A percentile compares a stretch with the other conserved stretches of the same genome.
Conservation (phyloP, 345 rosid species). For the Odontarrhena argentea region DNA sequence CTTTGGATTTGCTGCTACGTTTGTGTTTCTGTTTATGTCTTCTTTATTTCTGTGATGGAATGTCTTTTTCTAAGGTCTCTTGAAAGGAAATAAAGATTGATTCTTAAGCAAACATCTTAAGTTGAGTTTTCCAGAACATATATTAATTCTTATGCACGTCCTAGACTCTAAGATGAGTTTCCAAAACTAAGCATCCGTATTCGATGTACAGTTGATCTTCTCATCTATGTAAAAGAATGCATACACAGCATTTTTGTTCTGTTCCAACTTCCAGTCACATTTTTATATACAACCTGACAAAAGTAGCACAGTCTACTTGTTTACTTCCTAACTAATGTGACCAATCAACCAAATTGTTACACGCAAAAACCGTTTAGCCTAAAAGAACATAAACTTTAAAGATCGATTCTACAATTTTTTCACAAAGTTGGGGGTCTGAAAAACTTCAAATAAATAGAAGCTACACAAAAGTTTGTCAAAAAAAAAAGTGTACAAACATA, state of each 20-base stretch:
- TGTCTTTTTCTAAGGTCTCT: constrained; percentile 30
- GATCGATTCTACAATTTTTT: constrained; percentile 8
- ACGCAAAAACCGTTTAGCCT: no score
- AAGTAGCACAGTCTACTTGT: no score
- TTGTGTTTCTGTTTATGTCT: constrained; percentile 17
- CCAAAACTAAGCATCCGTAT: not conserved
- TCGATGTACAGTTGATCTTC: not conserved
- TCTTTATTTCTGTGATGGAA: constrained; percentile 27
- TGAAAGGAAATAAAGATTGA: constrained; percentile 30
- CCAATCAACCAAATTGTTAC: not conserved
- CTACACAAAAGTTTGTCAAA: constrained; percentile 12
- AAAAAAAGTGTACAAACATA: constrained; percentile 11
- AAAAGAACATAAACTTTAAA: not conserved
- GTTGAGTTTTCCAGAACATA: not conserved
- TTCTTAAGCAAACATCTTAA: constrained; percentile 17
- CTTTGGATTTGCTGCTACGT: constrained; percentile 27
- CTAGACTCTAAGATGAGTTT: not conserved
- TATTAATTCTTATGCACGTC: constrained; percentile 24
- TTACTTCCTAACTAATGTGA: no score
- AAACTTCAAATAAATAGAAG: not conserved
- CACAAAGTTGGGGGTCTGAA: not conserved
- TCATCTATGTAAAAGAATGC: not conserved
- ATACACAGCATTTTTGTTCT: no score
- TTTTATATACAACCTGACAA: no score
- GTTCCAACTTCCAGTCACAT: no score